phyloP scores from a whole-genome alignment of 192 early-diverging fungal genomes.

The Pilobolus umbonatus region DNA sequence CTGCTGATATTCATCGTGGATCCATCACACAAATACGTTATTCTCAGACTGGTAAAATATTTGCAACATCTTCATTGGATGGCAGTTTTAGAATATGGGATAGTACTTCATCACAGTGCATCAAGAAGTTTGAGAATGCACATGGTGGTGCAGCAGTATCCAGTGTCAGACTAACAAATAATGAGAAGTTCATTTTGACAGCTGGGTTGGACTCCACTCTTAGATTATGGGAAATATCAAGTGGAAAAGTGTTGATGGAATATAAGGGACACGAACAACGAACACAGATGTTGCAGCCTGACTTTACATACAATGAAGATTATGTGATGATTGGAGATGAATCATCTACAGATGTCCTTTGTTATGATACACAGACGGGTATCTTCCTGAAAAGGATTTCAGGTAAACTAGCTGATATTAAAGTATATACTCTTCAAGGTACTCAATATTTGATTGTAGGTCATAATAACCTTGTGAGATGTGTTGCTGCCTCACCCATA shows the following conservation, averaged over 20 bases:
- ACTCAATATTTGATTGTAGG: too few relatives aligned
- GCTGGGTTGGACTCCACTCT: slow-evolving; percentile 73
- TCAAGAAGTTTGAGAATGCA: slow-evolving; percentile 69
- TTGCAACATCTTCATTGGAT: slow-evolving; percentile 78
- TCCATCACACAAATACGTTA: slow-evolving; percentile 71
- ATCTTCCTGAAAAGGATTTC: slow-evolving; percentile 43
- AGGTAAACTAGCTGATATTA: too few relatives aligned
- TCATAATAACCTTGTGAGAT: slow-evolving; percentile 51
- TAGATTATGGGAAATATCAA: slow-evolving; percentile 80
- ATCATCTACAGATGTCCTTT: slow-evolving; percentile 50
- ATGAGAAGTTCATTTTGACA: slow-evolving; percentile 69
- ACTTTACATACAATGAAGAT: slow-evolving; percentile 67
- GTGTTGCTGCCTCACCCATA: slow-evolving; percentile 55
- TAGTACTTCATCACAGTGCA: slow-evolving; percentile 66
- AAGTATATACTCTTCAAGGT: neutral
- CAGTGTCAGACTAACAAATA: slow-evolving; percentile 70
- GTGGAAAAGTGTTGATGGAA: slow-evolving; percentile 63
- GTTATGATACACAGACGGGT: slow-evolving; percentile 72
- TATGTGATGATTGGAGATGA: slow-evolving; percentile 70
- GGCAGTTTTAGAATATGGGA: slow-evolving; percentile 88
- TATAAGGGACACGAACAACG: slow-evolving; percentile 65
- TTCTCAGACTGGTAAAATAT: slow-evolving; percentile 60
- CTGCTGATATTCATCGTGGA: slow-evolving; percentile 40
- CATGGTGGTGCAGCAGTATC: slow-evolving; percentile 74
- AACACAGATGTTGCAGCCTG: slow-evolving; percentile 34